Evolutionary conservation across 177 flowering plant species (phyloP).

Genomic region (Vitis hybrid): DNA sequence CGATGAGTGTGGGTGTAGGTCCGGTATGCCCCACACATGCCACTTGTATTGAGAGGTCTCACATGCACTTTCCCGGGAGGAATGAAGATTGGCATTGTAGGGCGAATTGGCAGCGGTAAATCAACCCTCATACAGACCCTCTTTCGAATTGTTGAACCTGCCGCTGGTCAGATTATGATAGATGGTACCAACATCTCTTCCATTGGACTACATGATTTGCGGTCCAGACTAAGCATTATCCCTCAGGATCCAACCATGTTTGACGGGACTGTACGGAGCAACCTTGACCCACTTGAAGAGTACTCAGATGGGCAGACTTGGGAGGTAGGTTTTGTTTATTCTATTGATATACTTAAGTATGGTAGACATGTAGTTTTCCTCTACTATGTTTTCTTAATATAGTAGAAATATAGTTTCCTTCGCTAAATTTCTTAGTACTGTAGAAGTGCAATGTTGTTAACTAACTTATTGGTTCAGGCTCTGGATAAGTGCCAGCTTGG

Average conservation of each 20-base stretch:
- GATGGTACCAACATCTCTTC: conserved; percentile 59
- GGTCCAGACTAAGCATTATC: conserved; percentile 74
- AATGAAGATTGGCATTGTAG: conserved; percentile 74
- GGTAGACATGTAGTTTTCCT: too few species aligned
- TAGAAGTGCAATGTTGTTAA: background rate
- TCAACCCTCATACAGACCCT: conserved; percentile 78
- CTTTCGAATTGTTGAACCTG: conserved; percentile 76
- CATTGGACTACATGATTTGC: conserved; percentile 76
- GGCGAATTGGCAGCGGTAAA: conserved; percentile 89
- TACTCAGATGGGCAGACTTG: conserved; percentile 73
- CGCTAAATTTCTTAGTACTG: too few species aligned
- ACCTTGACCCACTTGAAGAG: conserved; percentile 79
- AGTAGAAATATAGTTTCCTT: background rate
- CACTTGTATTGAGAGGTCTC: conserved; percentile 73
- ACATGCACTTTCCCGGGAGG: conserved; percentile 75
- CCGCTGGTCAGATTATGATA: conserved; percentile 54
- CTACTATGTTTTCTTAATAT: too few species aligned
- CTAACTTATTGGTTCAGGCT: conserved; percentile 33
- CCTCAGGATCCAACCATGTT: conserved; percentile 94
- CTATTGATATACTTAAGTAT: too few species aligned
- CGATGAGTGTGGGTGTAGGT: conserved; percentile 30
- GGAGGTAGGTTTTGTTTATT: conserved; percentile 46
- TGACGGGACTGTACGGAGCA: conserved; percentile 71
- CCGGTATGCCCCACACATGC: conserved; percentile 82
- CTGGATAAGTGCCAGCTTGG: conserved; percentile 77